A percentile compares a stretch with the other conserved stretches of the same genome.
phyloP scores from a whole-genome alignment of 495 filamentous ascomycete genomes.

The Talaromyces borbonicus region DNA sequence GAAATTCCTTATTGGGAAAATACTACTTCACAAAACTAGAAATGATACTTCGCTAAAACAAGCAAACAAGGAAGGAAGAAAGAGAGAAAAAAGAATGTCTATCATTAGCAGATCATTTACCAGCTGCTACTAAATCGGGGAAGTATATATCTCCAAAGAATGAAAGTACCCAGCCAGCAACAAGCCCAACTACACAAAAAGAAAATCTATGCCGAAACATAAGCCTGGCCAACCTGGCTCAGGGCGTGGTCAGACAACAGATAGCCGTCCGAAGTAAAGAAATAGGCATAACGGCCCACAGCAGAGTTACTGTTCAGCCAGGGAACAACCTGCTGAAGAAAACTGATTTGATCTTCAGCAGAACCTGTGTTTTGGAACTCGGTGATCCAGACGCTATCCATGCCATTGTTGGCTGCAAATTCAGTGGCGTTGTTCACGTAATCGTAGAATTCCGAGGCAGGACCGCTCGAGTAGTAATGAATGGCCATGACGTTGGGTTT shows the following conservation, averaged over 20 bases:
- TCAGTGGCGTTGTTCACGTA: slow-evolving; percentile 45
- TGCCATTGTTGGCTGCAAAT: slow-evolving; percentile 30
- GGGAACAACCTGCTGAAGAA: slow-evolving; percentile 47
- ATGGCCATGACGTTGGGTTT: slow-evolving; percentile 53
- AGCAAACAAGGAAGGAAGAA: too few relatives aligned
- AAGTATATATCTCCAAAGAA: too few relatives aligned
- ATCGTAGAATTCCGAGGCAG: slow-evolving; percentile 42
- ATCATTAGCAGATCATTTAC: too few relatives aligned
- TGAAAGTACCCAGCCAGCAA: too few relatives aligned
- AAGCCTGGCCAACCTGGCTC: slow-evolving; percentile 19
- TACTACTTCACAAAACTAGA: too few relatives aligned
- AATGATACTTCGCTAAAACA: too few relatives aligned
- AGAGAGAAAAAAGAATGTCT: too few relatives aligned
- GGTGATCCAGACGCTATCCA: slow-evolving; percentile 65
- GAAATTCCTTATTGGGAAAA: too few relatives aligned
- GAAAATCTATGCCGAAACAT: slow-evolving; percentile 14
- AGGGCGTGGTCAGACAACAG: slow-evolving; percentile 17
- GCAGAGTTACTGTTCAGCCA: slow-evolving; percentile 55
- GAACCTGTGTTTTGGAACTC: slow-evolving; percentile 55
- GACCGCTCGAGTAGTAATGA: slow-evolving; percentile 56
- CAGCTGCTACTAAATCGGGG: too few relatives aligned
- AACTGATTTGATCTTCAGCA: slow-evolving; percentile 35
- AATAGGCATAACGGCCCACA: slow-evolving; percentile 73
- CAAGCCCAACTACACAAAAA: too few relatives aligned
- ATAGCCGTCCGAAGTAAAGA: slow-evolving; percentile 29